A percentile compares a stretch with the other conserved stretches of the same genome.
Evolutionary conservation across 768 basidiomycete genomes (phyloP).

Genomic region (Suillus ampliporus): DNA sequence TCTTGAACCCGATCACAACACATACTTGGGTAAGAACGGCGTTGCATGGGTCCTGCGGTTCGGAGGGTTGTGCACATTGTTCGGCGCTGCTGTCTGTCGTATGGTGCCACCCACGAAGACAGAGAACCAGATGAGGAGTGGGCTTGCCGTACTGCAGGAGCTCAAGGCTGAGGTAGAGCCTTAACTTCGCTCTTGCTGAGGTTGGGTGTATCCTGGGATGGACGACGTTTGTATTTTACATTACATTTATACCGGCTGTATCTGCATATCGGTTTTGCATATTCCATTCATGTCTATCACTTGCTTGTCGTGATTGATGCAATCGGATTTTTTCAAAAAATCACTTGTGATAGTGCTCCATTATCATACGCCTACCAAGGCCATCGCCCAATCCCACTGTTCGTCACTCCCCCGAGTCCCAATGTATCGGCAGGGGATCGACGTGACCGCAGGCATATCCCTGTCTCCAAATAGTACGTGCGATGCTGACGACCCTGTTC

Average conservation of each 20-base stretch:
- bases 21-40: conserved; percentile 83
- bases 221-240: not conserved
- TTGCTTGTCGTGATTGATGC: not conserved
- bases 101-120: conserved; percentile 89
- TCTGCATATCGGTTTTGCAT: conserved; percentile 10
- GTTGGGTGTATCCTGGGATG: not conserved
- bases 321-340: not conserved
- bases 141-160: conserved; percentile 79
- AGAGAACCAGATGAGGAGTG: conserved; percentile 87
- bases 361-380: conserved; percentile 33
- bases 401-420: conserved; percentile 23
- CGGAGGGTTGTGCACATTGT: conserved; percentile 84
- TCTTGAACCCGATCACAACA: conserved; percentile 49
- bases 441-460: conserved; percentile 34
- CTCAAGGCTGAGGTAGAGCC: conserved; percentile 66
- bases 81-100: conserved; percentile 78
- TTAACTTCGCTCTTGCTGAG: conserved; percentile 28
- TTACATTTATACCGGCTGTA: not conserved
- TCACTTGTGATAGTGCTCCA: not conserved
- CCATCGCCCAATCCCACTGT: conserved; percentile 35
- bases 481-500: not conserved
- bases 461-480: conserved; percentile 21
- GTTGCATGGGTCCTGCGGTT: conserved; percentile 95
- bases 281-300: not conserved
- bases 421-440: conserved; percentile 27